Base-by-base conservation (phyloP, 108 stramenopile genomes). In the Poteriospumella lacustris region DNA sequence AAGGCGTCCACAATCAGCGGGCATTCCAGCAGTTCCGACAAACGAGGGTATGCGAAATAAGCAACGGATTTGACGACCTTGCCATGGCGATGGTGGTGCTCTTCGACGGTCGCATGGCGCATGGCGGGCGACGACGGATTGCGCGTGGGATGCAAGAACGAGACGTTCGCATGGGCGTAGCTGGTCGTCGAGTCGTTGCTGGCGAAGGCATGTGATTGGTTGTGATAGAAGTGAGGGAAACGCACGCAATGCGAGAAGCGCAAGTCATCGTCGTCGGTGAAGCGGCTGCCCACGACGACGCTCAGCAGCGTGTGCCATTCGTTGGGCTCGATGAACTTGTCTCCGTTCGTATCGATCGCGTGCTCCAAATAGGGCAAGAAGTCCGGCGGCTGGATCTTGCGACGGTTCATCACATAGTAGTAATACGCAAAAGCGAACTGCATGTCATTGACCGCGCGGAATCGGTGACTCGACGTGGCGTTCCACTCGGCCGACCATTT, bases 361-460 rank as follows among this genome's bases (percentile, higher is more conserved):
- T 69, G 33, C 29, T 26, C 0, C 42, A 75, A 80, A 60, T 43
- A 68, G 31, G 47, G 39, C 33, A 47, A 2, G 34, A 81, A 38
- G 3, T 72, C 42, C 0, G 15, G 19, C 15, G 3, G 52, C 2
- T n/a, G 36, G 2, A 24, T 15, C 15, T 80, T 80, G 38, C 28
- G 44, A 1, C 59, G 5, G 29, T 83, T 72, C 26, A 80, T 83
- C 29, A 87, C 31, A 62, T 78, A 87, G 70, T 83, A 83, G 68
- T 83, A 81, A 76, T 83, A 87, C 28, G 80, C 29, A 26, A 87
- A 87, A 0, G 84, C 78, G 68, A 79, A 87, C 68, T 87, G 87
- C 77, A 85, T 70, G 68, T 87, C 87, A 26, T 83, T n/a, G 2
- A 58, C 2, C 19, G 42, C 24, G 24, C 87, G 81, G 36, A 87